These are phyloP conservation scores for Aspergillus niger DNA, from an alignment of 2,329 filamentous ascomycete genomes.

Conservation along the genomic window DNA sequence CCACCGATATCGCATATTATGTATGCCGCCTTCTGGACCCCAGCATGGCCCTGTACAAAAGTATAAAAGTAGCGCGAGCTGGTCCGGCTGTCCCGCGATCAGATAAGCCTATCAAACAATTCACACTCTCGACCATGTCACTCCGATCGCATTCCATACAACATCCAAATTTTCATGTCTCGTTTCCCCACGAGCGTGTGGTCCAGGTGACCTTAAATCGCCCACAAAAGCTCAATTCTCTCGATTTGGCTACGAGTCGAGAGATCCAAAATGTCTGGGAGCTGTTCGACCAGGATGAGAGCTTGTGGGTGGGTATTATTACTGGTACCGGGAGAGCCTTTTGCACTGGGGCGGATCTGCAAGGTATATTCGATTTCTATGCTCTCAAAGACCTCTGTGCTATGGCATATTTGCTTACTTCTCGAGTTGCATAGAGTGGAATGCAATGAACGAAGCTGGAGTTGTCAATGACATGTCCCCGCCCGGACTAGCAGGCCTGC, in stretches of 20 bases:
- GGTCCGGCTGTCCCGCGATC: neutral
- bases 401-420: neutral
- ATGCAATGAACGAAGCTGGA: constrained; percentile 44
- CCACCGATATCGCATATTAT: neutral
- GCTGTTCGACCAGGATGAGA: constrained; percentile 66
- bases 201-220: constrained; percentile 47
- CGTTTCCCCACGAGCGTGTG: constrained; percentile 46
- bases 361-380: constrained; percentile 39
- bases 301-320: constrained; percentile 63
- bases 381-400: neutral
- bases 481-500: constrained; percentile 66
- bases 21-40: too few relatives aligned
- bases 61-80: neutral
- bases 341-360: constrained; percentile 68
- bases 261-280: constrained; percentile 53
- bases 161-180: constrained; percentile 26
- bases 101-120: neutral
- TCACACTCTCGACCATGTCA: constrained; percentile 4
- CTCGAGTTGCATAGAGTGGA: constrained; percentile 51
- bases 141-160: neutral
- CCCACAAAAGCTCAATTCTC: constrained; percentile 44
- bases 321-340: constrained; percentile 67
- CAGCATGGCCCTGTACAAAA: neutral
- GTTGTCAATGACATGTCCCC: constrained; percentile 39
- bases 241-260: constrained; percentile 44